Evolutionary conservation across 2,329 filamentous ascomycete genomes (phyloP).

Genomic region (Rutstroemia sp.): DNA sequence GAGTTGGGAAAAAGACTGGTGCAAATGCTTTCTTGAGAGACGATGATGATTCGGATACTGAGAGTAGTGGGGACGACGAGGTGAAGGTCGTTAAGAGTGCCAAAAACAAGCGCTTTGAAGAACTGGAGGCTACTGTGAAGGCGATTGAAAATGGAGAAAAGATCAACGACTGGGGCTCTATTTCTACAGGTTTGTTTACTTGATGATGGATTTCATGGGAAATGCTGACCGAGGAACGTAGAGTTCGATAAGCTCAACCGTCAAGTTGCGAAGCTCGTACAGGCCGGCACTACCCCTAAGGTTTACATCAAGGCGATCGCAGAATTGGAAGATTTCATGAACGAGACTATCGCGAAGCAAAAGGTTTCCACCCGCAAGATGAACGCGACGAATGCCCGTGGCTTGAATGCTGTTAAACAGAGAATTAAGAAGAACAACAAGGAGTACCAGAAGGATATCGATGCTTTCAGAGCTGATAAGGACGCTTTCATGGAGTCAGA

Average conservation of each 20-base stretch:
- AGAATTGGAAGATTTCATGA: constrained; percentile 90
- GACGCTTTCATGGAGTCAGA: constrained; percentile 83
- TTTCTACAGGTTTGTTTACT: constrained; percentile 65
- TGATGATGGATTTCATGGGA: constrained; percentile 15
- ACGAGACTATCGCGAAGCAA: constrained; percentile 89
- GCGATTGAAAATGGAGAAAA: constrained; percentile 94
- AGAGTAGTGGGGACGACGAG: constrained; percentile 77
- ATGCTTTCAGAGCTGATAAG: constrained; percentile 78
- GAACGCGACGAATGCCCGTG: constrained; percentile 91
- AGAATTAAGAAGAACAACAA: constrained; percentile 99
- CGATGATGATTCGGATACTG: constrained; percentile 62
- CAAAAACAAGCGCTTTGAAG: constrained; percentile 94
- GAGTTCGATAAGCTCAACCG: constrained; percentile 94
- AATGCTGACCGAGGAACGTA: constrained; percentile 33
- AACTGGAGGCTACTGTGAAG: constrained; percentile 83
- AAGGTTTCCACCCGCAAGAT: constrained; percentile 97
- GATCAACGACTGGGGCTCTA: constrained; percentile 95
- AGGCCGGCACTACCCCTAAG: constrained; percentile 76
- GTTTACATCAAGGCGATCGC: constrained; percentile 87
- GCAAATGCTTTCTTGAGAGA: constrained; percentile 78
- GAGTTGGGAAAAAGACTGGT: constrained; percentile 58
- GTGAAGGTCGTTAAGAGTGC: constrained; percentile 89
- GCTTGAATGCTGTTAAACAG: constrained; percentile 94
- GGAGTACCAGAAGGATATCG: constrained; percentile 82
- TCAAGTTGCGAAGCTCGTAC: constrained; percentile 70